Evolutionary conservation across 2,329 filamentous ascomycete species (phyloP), one percentile per base, ranked within the genome.

Genomic region (Didymella exigua): DNA sequence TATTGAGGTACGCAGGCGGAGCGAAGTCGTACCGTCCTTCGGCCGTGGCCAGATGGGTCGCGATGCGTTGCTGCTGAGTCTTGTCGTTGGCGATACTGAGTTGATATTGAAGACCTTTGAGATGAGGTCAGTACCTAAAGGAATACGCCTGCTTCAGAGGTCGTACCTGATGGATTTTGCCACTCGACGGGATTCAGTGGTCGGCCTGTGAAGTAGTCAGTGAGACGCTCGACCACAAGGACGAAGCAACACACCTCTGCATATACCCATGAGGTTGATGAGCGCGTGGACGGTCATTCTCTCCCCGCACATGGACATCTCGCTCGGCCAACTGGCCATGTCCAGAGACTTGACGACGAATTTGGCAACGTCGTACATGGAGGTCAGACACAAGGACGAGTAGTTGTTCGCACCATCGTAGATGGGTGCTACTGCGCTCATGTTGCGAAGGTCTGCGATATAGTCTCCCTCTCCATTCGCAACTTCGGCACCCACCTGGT

Each of bases 311-410:
- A 92, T 86, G 33, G 82, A 82, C 69, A 89, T 86, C 68, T 91
- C 89, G 5, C 75, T 72, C 3, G 88, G 88, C 89, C 89, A 93
- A 16, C 72, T 79, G 6, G 78, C 75, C 34, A 90, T 73, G 40
- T 89, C 86, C 26, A 90, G 72, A 13, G 89, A 84, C n/a, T 86
- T 84, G 10, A 87, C 86, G 8, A 92, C 78, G 62, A 89, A 91
- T n/a, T 82, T 81, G 21, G 83, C 89, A 5, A 91, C 83, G 65
- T 93, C 89, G 59, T 84, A 79, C 14, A 86, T 83, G 4, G 88
- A 88, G 2, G 87, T 91, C 77, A 92, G 77, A 61, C 84, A 87
- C 5, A 92, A 74, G 7, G 50, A 66, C 2, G 70, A 59, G 11
- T 63, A 45, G 76, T 80, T n/a, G 83, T 81, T 55, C 1, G 75